Conservation (phyloP, 352 stramenopile species). For the Phytophthora lateralis region DNA sequence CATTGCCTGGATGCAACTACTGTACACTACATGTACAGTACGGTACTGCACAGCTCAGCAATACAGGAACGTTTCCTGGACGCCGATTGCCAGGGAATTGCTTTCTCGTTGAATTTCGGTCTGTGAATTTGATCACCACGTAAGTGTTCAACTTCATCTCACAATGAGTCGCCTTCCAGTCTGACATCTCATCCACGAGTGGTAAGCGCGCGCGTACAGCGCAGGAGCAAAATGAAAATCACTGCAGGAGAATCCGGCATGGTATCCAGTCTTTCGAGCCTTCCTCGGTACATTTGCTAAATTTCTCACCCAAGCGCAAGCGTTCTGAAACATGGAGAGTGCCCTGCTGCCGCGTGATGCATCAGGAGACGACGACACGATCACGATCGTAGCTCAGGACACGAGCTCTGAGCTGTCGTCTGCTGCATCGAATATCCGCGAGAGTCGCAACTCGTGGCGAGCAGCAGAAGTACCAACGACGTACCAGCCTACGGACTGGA, state of each 20-base stretch:
- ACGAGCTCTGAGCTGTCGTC: background rate
- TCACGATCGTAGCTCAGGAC: conserved; percentile 26
- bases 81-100: background rate
- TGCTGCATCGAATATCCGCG: background rate
- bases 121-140: too few species aligned
- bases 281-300: conserved; percentile 17
- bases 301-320: conserved; percentile 12
- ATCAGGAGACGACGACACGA: conserved; percentile 12
- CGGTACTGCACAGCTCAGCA: background rate
- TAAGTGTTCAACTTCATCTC: too few species aligned
- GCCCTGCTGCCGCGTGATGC: conserved; percentile 5
- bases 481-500: conserved; percentile 26
- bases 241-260: conserved; percentile 1
- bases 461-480: conserved; percentile 16
- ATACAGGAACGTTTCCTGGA: background rate
- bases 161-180: background rate
- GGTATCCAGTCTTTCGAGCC: conserved; percentile 17
- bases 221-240: conserved; percentile 29
- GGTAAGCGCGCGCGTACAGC: conserved; percentile 9
- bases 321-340: conserved; percentile 10
- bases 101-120: background rate
- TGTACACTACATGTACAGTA: too few species aligned
- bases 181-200: background rate
- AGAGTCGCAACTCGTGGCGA: conserved; percentile 11
- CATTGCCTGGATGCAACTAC: background rate